Conservation (phyloP, 2,329 filamentous ascomycete genomes). For the Diaporthe australafricana region DNA sequence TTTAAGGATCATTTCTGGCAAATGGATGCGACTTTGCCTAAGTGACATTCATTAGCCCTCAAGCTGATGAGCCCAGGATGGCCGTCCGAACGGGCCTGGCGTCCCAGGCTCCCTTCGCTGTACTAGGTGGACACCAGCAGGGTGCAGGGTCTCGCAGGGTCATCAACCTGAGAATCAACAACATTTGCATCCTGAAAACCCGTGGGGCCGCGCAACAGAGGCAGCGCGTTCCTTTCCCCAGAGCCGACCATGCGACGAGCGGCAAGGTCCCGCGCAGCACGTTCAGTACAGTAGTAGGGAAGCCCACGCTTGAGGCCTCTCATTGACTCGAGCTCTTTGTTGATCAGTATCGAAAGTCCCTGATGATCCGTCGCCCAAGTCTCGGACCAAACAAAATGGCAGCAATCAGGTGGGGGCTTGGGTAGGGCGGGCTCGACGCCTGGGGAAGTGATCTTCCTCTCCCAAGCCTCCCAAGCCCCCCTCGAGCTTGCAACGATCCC, state of each 20-base stretch:
- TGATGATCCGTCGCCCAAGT: constrained; percentile 24
- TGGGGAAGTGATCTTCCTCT: constrained; percentile 27
- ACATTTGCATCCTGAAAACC: constrained; percentile 14
- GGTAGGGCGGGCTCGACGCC: constrained; percentile 17
- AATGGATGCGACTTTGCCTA: constrained; percentile 7
- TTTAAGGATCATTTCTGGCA: constrained; percentile 6
- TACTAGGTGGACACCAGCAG: constrained; percentile 24
- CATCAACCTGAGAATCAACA: constrained; percentile 28
- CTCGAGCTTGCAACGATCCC: constrained; percentile 18
- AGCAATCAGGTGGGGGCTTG: constrained; percentile 20
- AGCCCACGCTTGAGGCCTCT: constrained; percentile 32
- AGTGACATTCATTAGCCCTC: constrained; percentile 3
- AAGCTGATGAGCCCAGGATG: constrained; percentile 11
- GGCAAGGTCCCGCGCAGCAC: constrained; percentile 9
- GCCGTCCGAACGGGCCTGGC: constrained; percentile 10
- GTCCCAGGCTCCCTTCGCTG: constrained; percentile 1
- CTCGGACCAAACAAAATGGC: constrained; percentile 21
- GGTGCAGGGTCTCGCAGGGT: constrained; percentile 27
- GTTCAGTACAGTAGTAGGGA: constrained; percentile 1
- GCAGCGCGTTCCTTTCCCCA: constrained; percentile 22
- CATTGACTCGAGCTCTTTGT: constrained; percentile 19
- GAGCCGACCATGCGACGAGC: not conserved
- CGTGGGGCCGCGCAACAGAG: constrained; percentile 21
- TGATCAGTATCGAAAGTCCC: constrained; percentile 32
- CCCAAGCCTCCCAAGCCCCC: constrained; percentile 19